Evolutionary conservation across 1,139 yeast genomes (phyloP).

Genomic region (Zygoascus sp.): DNA sequence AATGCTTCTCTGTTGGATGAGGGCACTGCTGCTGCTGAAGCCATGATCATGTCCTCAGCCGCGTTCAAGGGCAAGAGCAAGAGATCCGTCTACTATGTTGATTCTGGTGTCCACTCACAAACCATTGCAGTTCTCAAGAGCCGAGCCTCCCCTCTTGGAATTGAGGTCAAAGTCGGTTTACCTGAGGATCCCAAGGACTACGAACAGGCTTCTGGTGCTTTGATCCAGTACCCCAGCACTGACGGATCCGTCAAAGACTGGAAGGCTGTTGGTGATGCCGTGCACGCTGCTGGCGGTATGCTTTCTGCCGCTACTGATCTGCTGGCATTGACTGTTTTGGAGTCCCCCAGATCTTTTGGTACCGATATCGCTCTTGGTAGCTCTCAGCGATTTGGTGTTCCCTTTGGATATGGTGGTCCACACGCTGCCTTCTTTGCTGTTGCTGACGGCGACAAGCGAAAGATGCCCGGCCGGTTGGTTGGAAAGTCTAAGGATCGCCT

Average conservation of each 20-base stretch:
- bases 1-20: slow-evolving; percentile 93
- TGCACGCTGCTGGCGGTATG: slow-evolving; percentile 70
- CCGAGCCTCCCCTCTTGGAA: slow-evolving; percentile 71
- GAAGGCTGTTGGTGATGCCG: slow-evolving; percentile 52
- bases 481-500: slow-evolving; percentile 91
- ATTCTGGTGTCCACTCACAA: slow-evolving; percentile 75
- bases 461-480: slow-evolving; percentile 93
- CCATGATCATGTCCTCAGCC: slow-evolving; percentile 81
- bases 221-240: slow-evolving; percentile 88
- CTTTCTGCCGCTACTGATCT: slow-evolving; percentile 86
- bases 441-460: slow-evolving; percentile 69
- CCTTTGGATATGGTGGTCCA: slow-evolving; percentile 97
- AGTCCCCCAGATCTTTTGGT: slow-evolving; percentile 79
- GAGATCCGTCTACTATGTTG: slow-evolving; percentile 64
- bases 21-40: slow-evolving; percentile 98
- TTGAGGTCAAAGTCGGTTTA: slow-evolving; percentile 61
- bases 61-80: slow-evolving; percentile 54
- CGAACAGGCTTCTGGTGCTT: slow-evolving; percentile 64
- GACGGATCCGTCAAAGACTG: slow-evolving; percentile 66
- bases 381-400: slow-evolving; percentile 95
- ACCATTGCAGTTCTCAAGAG: slow-evolving; percentile 73
- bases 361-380: slow-evolving; percentile 94
- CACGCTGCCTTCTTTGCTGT: slow-evolving; percentile 98
- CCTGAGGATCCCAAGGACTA: slow-evolving; percentile 45
- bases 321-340: slow-evolving; percentile 76